Percentiles rank a stretch among this genome's conserved stretches.
phyloP scores from a whole-genome alignment of 2,329 filamentous ascomycete genomes.

The Epichloe bromicola region DNA sequence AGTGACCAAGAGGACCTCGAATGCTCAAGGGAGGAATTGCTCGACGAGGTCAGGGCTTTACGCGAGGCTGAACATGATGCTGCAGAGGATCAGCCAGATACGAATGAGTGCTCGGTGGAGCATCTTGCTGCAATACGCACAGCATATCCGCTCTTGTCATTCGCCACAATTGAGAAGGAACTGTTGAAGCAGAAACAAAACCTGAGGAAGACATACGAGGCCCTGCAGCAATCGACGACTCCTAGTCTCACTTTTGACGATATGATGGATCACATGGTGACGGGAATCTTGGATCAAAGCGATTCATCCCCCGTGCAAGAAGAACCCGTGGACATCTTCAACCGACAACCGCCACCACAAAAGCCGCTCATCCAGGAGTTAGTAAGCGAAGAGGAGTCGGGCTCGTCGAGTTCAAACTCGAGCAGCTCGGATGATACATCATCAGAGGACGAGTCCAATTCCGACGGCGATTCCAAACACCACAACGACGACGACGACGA shows the following conservation, averaged over 20 bases:
- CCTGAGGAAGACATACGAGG: slow-evolving; percentile 24
- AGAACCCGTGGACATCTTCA: background rate
- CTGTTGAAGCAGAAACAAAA: slow-evolving; percentile 22
- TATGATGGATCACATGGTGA: slow-evolving; percentile 18
- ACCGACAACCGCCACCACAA: slow-evolving; percentile 2
- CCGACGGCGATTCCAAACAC: background rate
- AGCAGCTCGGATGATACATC: slow-evolving; percentile 8
- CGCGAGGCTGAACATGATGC: background rate
- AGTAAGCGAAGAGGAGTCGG: slow-evolving; percentile 1
- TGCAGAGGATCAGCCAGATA: background rate
- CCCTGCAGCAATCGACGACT: slow-evolving; percentile 20
- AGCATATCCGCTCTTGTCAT: slow-evolving; percentile 30
- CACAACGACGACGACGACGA: background rate
- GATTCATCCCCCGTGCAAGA: background rate
- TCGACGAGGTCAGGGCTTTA: slow-evolving; percentile 1
- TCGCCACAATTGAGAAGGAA: slow-evolving; percentile 22
- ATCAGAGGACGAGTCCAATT: background rate
- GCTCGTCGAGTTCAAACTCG: background rate
- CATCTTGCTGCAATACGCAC: slow-evolving; percentile 22
- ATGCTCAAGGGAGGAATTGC: background rate
- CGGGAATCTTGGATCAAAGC: slow-evolving; percentile 5
- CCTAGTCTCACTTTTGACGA: slow-evolving; percentile 20
- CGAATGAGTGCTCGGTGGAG: slow-evolving; percentile 16
- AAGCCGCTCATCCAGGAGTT: slow-evolving; percentile 18
- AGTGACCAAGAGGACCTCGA: slow-evolving; percentile 8